Conservation (phyloP, 192 early-diverging fungal genomes). For the Obelidium mucronatum region DNA sequence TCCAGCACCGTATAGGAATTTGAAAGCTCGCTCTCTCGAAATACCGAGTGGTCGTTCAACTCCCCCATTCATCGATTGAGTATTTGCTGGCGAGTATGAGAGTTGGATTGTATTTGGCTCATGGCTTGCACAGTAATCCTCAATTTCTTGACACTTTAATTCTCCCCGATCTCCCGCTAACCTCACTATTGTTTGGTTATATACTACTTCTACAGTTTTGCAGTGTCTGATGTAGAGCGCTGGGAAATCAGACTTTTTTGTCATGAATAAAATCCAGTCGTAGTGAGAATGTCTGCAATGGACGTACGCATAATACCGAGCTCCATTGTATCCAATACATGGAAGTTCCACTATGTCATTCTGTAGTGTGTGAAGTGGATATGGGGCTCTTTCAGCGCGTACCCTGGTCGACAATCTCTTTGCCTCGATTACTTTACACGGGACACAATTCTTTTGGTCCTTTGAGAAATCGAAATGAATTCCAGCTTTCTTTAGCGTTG, state of each 20-base stretch:
- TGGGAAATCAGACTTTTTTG: neutral
- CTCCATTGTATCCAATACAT: neutral
- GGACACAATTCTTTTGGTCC: neutral
- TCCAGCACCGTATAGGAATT: neutral
- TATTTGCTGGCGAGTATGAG: neutral
- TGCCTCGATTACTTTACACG: neutral
- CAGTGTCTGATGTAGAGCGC: too few relatives aligned
- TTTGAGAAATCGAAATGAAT: neutral
- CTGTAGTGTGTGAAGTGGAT: neutral
- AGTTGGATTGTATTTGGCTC: neutral
- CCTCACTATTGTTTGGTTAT: too few relatives aligned
- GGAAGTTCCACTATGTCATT: neutral
- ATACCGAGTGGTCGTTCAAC: neutral
- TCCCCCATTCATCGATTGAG: neutral
- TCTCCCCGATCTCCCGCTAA: constrained; percentile 5
- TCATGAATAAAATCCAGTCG: neutral
- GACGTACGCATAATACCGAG: neutral
- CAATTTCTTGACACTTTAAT: neutral
- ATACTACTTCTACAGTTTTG: too few relatives aligned
- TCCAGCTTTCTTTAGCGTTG: neutral
- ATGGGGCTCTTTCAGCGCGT: neutral
- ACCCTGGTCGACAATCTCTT: neutral
- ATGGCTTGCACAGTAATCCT: neutral
- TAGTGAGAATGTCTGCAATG: neutral
- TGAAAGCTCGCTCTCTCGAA: neutral